Evolutionary conservation across 768 basidiomycete species (phyloP), one percentile per base, ranked within the genome.

Genomic region (Leccinum broughii): DNA sequence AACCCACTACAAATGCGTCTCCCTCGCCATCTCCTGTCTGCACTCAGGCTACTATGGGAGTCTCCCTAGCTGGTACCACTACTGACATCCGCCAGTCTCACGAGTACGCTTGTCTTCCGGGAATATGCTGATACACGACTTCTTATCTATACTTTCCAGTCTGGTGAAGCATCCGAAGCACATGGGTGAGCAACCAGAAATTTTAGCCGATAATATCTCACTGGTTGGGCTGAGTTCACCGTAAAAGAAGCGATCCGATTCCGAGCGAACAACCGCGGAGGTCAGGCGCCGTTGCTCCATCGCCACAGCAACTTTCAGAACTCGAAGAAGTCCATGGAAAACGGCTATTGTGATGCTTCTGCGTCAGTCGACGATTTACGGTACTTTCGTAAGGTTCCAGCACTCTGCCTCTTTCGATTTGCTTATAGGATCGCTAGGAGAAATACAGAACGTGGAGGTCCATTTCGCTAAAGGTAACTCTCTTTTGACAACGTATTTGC

Each of bases 361-460:
- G 9, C 30, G 30, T 32, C 30, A 32, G 30, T 32, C 30, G 3
- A 32, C 9, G 30, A 32, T 32, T 32, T 32, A 3, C 30, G 30
- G 9, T 32, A 32, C 30, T 32, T 32, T 32, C 9, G 30, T 32
- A 32, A 32, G 30, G 30, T 32, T 2, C 30, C 30, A 37, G 46
- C 13, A 32, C n/a, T 15, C 30, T 46, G 10, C 50, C 57, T 59
- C 35, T 41, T 32, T 55, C 20, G 2, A 3, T 15, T 5, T n/a
- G 20, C 9, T 17, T 35, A 51, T 57, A 87, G 28, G 28, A 30
- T 30, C 28, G 28, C 28, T 30, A 30, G 87, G 82, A 41, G 76
- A 80, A 62, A 81, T 86, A 74, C 83, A 79, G 2, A 72, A 74
- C 49, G 74, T 87, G 52, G 87, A 84, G 64, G 73, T 91, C 13